These are phyloP conservation scores for Gamsiella multidivaricata DNA, from an alignment of 192 early-diverging fungal genomes.

Conservation along the genomic window DNA sequence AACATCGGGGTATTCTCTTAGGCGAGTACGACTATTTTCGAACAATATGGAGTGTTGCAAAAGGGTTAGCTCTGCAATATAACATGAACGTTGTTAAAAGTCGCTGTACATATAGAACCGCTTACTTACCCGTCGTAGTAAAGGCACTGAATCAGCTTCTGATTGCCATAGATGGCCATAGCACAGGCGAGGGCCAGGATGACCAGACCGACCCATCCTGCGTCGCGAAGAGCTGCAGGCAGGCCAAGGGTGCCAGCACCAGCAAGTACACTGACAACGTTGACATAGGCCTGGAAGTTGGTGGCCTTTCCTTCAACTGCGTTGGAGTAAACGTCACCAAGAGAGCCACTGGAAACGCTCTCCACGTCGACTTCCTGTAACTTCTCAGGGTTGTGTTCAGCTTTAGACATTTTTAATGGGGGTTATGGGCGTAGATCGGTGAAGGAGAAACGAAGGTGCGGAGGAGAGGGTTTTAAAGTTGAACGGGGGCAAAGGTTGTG, in stretches of 20 bases:
- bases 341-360: constrained; percentile 40
- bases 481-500: too few relatives aligned
- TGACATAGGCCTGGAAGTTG: constrained; percentile 53
- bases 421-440: not conserved
- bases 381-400: constrained; percentile 20
- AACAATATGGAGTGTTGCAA: not conserved
- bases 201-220: constrained; percentile 80
- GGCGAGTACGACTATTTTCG: constrained; percentile 55
- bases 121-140: constrained; percentile 61
- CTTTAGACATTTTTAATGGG: constrained; percentile 17
- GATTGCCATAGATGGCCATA: constrained; percentile 78
- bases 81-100: too few relatives aligned
- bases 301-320: constrained; percentile 44
- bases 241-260: constrained; percentile 71
- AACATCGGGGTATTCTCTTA: constrained; percentile 72
- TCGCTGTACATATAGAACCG: not conserved
- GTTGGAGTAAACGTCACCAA: constrained; percentile 27
- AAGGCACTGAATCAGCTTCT: constrained; percentile 73
- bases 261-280: constrained; percentile 66
- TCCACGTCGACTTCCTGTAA: constrained; percentile 34
- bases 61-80: too few relatives aligned
- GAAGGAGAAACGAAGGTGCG: too few relatives aligned
- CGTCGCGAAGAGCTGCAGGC: constrained; percentile 69
- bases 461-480: too few relatives aligned
- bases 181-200: constrained; percentile 76